Evolutionary conservation across 192 early-diverging fungal genomes (phyloP).

Genomic region (Spizellomyces sp.): DNA sequence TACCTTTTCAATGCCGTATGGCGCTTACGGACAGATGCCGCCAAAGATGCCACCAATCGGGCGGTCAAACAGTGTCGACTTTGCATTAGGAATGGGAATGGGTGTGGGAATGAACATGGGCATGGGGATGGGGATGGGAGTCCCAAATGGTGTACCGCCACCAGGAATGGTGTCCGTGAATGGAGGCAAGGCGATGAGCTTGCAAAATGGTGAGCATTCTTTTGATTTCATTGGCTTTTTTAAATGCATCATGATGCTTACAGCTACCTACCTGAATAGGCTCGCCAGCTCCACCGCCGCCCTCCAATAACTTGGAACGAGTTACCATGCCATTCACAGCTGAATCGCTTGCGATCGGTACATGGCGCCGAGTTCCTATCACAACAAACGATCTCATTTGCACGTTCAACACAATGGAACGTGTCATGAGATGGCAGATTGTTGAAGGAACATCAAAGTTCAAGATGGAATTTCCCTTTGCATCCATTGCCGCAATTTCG

Average conservation of each 20-base stretch:
- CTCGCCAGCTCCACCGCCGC: background rate
- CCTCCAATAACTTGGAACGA: background rate
- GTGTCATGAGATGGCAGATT: conserved; percentile 25
- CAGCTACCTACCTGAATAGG: background rate
- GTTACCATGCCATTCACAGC: conserved; percentile 1
- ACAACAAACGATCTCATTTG: conserved; percentile 28
- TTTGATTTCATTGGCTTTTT: too few species aligned
- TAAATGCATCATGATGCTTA: too few species aligned
- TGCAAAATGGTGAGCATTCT: too few species aligned
- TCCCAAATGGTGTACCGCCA: background rate
- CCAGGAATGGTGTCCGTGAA: background rate
- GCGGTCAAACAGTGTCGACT: conserved; percentile 19
- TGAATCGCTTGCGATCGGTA: conserved; percentile 37
- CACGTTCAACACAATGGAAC: background rate
- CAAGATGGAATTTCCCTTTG: conserved; percentile 35
- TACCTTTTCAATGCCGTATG: background rate
- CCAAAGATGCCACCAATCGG: background rate
- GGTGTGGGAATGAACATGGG: conserved; percentile 1
- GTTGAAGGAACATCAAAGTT: conserved; percentile 30
- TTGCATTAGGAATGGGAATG: conserved; percentile 4
- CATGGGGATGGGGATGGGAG: conserved; percentile 11
- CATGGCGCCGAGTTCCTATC: conserved; percentile 34
- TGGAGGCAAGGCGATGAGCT: background rate
- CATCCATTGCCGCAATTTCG: conserved; percentile 21
- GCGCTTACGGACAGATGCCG: background rate